A percentile compares a stretch with the other conserved stretches of the same genome.
phyloP scores from a whole-genome alignment of 441 rosid genomes.

The Arabidopsis lyrata region DNA sequence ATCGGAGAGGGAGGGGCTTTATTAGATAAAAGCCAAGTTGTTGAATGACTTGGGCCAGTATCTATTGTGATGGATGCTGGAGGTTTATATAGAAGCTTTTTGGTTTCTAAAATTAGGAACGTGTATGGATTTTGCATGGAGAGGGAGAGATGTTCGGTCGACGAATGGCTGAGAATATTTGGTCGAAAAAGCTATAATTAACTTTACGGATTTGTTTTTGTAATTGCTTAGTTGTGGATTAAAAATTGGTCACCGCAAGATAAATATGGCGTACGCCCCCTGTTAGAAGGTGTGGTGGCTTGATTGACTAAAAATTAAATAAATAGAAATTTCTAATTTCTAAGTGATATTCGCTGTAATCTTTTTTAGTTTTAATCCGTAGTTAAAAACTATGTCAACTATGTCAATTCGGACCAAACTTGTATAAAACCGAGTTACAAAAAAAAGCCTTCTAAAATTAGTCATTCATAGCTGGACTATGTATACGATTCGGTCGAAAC shows the following conservation, averaged over 20 bases:
- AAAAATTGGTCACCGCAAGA: slow-evolving; percentile 30
- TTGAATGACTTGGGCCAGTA: slow-evolving; percentile 46
- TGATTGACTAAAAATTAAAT: slow-evolving; percentile 12
- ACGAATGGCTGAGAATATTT: slow-evolving; percentile 32
- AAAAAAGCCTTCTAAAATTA: neutral
- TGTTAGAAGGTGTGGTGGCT: slow-evolving; percentile 29
- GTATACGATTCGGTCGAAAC: neutral
- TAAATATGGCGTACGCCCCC: slow-evolving; percentile 15
- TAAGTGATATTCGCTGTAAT: neutral
- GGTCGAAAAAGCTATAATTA: slow-evolving; percentile 15
- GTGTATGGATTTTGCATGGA: slow-evolving; percentile 36
- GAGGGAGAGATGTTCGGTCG: slow-evolving; percentile 26
- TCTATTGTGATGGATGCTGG: slow-evolving; percentile 1
- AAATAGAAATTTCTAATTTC: slow-evolving; percentile 1
- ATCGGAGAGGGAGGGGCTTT: slow-evolving; percentile 49
- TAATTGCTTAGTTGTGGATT: slow-evolving; percentile 34
- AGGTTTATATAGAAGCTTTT: slow-evolving; percentile 32
- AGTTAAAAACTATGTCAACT: no score
- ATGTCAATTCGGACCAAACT: neutral
- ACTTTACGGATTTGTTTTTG: neutral
- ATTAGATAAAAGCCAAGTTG: slow-evolving; percentile 47
- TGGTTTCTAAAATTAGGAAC: slow-evolving; percentile 38
- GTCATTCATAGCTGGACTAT: neutral
- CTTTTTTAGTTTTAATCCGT: no score
- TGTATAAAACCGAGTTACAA: neutral